phyloP scores from a whole-genome alignment of 495 filamentous ascomycete species.

The Clohesyomyces aquaticus region DNA sequence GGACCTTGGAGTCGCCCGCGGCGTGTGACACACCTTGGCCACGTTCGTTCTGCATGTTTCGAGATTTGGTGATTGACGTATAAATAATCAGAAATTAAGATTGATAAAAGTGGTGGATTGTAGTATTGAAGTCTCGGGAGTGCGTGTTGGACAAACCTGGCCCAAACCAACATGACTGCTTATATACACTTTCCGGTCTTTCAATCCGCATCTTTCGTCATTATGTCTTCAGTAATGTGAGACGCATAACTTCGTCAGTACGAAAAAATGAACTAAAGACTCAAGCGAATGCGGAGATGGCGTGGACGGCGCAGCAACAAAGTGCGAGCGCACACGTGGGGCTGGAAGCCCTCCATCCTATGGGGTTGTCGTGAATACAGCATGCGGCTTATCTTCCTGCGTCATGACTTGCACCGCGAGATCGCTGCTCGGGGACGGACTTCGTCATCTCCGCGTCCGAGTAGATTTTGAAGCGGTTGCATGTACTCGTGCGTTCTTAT shows the following conservation, averaged over 20 bases:
- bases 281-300: not conserved
- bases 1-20: constrained; percentile 40
- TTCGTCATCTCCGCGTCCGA: too few relatives aligned
- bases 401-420: too few relatives aligned
- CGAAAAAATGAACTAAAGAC: not conserved
- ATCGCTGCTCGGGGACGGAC: too few relatives aligned
- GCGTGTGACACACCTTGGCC: constrained; percentile 45
- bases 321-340: not conserved
- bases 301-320: not conserved
- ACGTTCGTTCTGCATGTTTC: constrained; percentile 41
- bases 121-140: not conserved
- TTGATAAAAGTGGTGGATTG: not conserved
- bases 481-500: too few relatives aligned
- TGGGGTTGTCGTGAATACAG: not conserved
- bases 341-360: not conserved
- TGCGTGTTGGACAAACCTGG: not conserved
- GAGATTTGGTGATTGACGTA: constrained; percentile 1
- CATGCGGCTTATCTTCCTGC: too few relatives aligned
- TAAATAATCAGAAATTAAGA: not conserved
- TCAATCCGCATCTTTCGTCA: not conserved
- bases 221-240: not conserved
- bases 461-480: too few relatives aligned
- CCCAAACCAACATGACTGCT: too few relatives aligned
- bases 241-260: not conserved
- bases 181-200: not conserved